These are phyloP conservation scores for Pythium chondricola DNA, from an alignment of 352 stramenopile genomes.

Conservation along the genomic window DNA sequence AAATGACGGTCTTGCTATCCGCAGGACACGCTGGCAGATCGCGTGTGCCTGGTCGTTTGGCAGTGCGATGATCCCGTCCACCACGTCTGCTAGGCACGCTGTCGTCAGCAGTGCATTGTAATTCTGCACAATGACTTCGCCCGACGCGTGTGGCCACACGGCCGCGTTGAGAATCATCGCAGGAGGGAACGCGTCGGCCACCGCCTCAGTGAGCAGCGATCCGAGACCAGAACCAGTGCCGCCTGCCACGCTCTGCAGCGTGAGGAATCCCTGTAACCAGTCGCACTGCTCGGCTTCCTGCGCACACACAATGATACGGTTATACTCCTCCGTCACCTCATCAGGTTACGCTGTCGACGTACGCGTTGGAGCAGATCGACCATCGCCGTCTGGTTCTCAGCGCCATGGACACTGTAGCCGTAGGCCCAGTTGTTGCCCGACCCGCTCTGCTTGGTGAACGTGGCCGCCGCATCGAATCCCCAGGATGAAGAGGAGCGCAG, in stretches of 20 bases:
- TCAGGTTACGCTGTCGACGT: background rate
- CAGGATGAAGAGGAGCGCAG: slow-evolving; percentile 23
- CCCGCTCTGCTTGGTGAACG: slow-evolving; percentile 53
- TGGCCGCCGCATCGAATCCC: slow-evolving; percentile 38
- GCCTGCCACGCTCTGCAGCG: slow-evolving; percentile 81
- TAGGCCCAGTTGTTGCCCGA: slow-evolving; percentile 81
- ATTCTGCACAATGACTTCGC: slow-evolving; percentile 87
- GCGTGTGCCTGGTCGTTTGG: slow-evolving; percentile 58
- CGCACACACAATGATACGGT: background rate
- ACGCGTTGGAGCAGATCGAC: slow-evolving; percentile 38
- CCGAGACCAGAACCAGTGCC: slow-evolving; percentile 85
- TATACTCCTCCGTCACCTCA: background rate
- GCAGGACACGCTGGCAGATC: slow-evolving; percentile 50
- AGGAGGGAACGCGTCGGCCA: slow-evolving; percentile 57
- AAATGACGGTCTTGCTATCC: slow-evolving; percentile 53
- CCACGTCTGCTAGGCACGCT: slow-evolving; percentile 52
- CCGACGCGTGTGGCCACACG: slow-evolving; percentile 78
- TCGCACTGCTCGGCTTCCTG: slow-evolving; percentile 73
- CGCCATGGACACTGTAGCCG: slow-evolving; percentile 51
- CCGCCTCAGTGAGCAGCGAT: slow-evolving; percentile 69
- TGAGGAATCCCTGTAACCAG: slow-evolving; percentile 56
- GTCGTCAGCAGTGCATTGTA: slow-evolving; percentile 89
- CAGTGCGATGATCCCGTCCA: slow-evolving; percentile 62
- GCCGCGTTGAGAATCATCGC: slow-evolving; percentile 59
- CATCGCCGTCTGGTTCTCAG: slow-evolving; percentile 30